Conservation (phyloP, 2,329 filamentous ascomycete genomes). For the Fusarium sterilihyphosum region DNA sequence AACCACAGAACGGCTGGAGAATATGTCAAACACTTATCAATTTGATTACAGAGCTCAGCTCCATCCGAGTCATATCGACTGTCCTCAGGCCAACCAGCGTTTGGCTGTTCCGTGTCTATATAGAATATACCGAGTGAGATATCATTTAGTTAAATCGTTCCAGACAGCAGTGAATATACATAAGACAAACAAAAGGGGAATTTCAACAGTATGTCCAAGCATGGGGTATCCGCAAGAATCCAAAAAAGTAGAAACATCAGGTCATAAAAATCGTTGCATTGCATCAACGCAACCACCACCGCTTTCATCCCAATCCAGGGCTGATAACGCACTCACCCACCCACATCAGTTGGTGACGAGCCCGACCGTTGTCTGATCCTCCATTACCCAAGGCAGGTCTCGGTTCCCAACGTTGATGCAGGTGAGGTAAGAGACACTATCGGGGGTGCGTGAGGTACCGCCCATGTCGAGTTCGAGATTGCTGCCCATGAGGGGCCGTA, state of each 20-base stretch:
- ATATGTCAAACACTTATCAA: slow-evolving; percentile 1
- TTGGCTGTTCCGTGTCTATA: slow-evolving; percentile 21
- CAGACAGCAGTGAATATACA: slow-evolving; percentile 21
- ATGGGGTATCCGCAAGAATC: slow-evolving; percentile 41
- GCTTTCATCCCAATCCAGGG: neutral
- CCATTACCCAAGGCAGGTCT: slow-evolving; percentile 61
- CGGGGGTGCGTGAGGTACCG: slow-evolving; percentile 52
- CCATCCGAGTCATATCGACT: slow-evolving; percentile 10
- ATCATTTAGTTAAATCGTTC: slow-evolving; percentile 8
- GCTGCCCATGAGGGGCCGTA: slow-evolving; percentile 86
- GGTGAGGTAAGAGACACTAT: slow-evolving; percentile 60
- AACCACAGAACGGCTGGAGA: neutral
- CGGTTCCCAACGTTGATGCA: slow-evolving; percentile 60
- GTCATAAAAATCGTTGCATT: slow-evolving; percentile 39
- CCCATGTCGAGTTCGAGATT: slow-evolving; percentile 81
- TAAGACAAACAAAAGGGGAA: slow-evolving; percentile 27
- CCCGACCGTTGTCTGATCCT: slow-evolving; percentile 43
- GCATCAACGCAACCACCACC: slow-evolving; percentile 26
- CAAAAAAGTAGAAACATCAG: slow-evolving; percentile 30
- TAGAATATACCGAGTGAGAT: slow-evolving; percentile 9
- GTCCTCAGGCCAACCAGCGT: slow-evolving; percentile 6
- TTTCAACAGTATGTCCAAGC: slow-evolving; percentile 33
- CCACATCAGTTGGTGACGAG: slow-evolving; percentile 18
- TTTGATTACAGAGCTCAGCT: slow-evolving; percentile 27
- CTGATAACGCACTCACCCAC: neutral